Evolutionary conservation across 805 yeast species (phyloP).

Genomic region (Pichia nanzhaoensis): DNA sequence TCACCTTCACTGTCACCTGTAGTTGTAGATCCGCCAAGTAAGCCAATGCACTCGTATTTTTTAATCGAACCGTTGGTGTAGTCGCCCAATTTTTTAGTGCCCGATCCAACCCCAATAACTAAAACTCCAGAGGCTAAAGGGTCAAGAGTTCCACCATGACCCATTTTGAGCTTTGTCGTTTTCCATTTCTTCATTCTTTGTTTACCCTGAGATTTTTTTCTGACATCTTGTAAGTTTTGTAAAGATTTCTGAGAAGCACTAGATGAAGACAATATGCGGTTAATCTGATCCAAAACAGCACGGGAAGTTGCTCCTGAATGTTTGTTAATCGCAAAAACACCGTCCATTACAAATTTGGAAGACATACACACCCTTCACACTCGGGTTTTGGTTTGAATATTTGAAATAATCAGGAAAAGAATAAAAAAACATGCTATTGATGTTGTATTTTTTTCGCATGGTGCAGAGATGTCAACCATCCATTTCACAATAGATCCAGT

Average conservation of each 20-base stretch:
- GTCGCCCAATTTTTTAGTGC: constrained; percentile 73
- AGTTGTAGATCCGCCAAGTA: constrained; percentile 85
- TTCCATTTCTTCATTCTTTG: constrained; percentile 49
- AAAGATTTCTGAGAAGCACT: constrained; percentile 49
- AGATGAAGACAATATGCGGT: constrained; percentile 54
- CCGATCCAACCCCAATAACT: constrained; percentile 86
- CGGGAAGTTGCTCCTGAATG: constrained; percentile 83
- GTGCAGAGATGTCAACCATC: too few species aligned
- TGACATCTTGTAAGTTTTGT: constrained; percentile 41
- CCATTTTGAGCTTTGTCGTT: constrained; percentile 51
- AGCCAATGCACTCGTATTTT: constrained; percentile 74
- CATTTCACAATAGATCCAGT: too few species aligned
- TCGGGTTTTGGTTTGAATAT: too few species aligned
- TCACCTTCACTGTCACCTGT: constrained; percentile 94
- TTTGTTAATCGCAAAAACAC: constrained; percentile 86
- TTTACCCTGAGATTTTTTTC: constrained; percentile 38
- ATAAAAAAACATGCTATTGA: too few species aligned
- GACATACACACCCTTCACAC: not conserved
- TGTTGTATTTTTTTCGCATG: too few species aligned
- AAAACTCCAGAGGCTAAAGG: constrained; percentile 93
- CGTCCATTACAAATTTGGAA: constrained; percentile 53
- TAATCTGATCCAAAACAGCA: constrained; percentile 60
- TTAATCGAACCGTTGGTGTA: constrained; percentile 72
- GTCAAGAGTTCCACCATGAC: constrained; percentile 97
- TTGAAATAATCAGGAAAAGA: too few species aligned